Base-by-base conservation (phyloP, 495 filamentous ascomycete genomes). In the Podospora pseudocomata region DNA sequence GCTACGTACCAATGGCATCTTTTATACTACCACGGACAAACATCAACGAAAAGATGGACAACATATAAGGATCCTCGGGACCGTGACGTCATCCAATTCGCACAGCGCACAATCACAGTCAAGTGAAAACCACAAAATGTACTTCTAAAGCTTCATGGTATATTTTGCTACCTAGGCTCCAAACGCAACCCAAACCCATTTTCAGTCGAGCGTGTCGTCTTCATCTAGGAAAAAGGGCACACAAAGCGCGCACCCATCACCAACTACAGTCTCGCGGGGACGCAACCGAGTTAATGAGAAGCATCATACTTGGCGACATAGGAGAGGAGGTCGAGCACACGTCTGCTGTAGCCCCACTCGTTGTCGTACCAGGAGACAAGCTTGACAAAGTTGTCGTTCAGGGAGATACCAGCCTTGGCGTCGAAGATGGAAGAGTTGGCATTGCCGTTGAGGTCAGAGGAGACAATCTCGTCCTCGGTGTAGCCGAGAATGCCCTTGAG, bases 351-450 rank as follows among this genome's bases (percentile, higher is more conserved):
- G 75, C 94, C 95, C 86, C 86, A 87, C 80, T 83, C 80, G 78
- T 84, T 83, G 87, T 97, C 94, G 85, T 99, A 99, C 95, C 95
- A 99, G 75, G 90, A 88, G 79, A 99, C 89, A 55, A 99, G 87
- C 90, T 99, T 99, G 87, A 98, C 89, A 84, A 99, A 99, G 88
- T 98, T 91, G 72, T 91, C 80, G 89, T 99, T 99, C 69, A 99
- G 89, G 72, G 93, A 90, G 81, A 99, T 98, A 88, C 95, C 95
- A 63, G 95, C 95, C 91, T 97, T 97, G 80, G 94, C 94, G 83
- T 99, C 95, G 83, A 99, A 97, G 88, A 99, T 95, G 82, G 93
- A 97, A 70, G 93, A 97, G 87, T 87, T 79, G 79, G 83, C 86
- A 83, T 97, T 90, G 81, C 96, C 95, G 84, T 90, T 95, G 80